Percentiles rank a stretch among this genome's conserved stretches.
Conservation (phyloP, 1,139 yeast genomes). For the Geotrichum klebahnii region DNA sequence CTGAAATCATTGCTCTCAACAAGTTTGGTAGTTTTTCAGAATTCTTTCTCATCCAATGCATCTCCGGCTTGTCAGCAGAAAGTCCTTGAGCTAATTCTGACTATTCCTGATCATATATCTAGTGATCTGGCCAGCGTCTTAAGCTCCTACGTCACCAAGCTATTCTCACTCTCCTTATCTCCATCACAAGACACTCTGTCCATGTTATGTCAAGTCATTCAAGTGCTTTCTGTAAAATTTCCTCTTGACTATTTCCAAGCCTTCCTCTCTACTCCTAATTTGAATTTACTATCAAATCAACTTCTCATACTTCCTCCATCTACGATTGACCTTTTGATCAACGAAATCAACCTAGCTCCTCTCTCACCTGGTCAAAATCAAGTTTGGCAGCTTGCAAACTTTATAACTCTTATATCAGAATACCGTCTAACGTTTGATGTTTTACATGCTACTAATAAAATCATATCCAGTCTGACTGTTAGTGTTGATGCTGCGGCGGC, state of each 20-base stretch:
- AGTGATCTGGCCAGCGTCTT: neutral
- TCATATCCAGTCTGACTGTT: constrained; percentile 4
- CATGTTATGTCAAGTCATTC: neutral
- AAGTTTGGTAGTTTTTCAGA: neutral
- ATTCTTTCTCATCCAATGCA: neutral
- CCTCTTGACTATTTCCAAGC: constrained; percentile 11
- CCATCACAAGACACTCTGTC: neutral
- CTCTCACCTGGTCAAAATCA: neutral
- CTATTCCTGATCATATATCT: neutral
- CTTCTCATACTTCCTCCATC: constrained; percentile 1
- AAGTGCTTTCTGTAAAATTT: constrained; percentile 1
- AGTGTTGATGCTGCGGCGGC: neutral
- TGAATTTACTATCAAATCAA: constrained; percentile 3
- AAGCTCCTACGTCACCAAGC: constrained; percentile 1
- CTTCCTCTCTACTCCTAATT: constrained; percentile 9
- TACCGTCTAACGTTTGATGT: neutral
- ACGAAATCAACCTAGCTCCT: neutral
- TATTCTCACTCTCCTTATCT: neutral
- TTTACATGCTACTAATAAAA: neutral
- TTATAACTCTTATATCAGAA: neutral
- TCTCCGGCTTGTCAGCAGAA: constrained; percentile 8
- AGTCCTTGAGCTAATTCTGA: constrained; percentile 1
- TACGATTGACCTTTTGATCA: neutral
- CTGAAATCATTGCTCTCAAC: neutral
- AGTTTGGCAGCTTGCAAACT: constrained; percentile 17